Conservation (phyloP, 352 stramenopile species). For the Pythium phragmiticola region DNA sequence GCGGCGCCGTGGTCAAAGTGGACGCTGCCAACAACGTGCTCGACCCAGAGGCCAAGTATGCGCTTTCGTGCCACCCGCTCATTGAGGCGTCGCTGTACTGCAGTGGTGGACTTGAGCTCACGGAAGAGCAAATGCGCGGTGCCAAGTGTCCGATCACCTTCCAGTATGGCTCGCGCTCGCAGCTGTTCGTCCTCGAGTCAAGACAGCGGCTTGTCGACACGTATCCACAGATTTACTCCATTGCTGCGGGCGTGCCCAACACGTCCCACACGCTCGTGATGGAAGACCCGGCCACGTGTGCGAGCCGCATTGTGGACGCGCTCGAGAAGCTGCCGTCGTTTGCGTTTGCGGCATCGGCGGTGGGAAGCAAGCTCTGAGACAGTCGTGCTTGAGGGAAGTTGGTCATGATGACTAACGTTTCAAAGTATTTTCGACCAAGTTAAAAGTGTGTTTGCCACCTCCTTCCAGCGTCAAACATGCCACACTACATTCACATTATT, state of each 20-base stretch:
- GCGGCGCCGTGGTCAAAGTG: constrained; percentile 11
- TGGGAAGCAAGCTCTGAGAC: no score
- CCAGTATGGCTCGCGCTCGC: constrained; percentile 39
- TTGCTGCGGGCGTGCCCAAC: constrained; percentile 32
- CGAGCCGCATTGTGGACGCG: constrained; percentile 35
- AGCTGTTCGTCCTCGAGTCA: constrained; percentile 31
- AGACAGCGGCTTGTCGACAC: constrained; percentile 19
- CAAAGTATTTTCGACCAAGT: no score
- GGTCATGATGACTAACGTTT: no score
- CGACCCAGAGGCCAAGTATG: constrained; percentile 9
- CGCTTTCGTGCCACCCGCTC: constrained; percentile 30
- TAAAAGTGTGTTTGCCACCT: no score
- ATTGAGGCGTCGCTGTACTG: constrained; percentile 41
- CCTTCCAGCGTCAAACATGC: no score
- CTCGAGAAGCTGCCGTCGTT: constrained; percentile 4
- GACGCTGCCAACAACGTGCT: background rate
- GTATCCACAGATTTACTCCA: constrained; percentile 38
- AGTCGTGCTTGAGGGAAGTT: constrained; percentile 4
- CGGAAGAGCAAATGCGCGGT: constrained; percentile 27
- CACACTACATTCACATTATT: no score
- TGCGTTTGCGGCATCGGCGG: no score
- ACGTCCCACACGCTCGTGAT: constrained; percentile 46
- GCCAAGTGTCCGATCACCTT: constrained; percentile 32
- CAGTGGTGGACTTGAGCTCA: constrained; percentile 6
- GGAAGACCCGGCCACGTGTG: constrained; percentile 35